Percentiles rank a stretch among this genome's conserved stretches.
phyloP scores from a whole-genome alignment of 2,329 filamentous ascomycete species.

The Penicillium sp. region DNA sequence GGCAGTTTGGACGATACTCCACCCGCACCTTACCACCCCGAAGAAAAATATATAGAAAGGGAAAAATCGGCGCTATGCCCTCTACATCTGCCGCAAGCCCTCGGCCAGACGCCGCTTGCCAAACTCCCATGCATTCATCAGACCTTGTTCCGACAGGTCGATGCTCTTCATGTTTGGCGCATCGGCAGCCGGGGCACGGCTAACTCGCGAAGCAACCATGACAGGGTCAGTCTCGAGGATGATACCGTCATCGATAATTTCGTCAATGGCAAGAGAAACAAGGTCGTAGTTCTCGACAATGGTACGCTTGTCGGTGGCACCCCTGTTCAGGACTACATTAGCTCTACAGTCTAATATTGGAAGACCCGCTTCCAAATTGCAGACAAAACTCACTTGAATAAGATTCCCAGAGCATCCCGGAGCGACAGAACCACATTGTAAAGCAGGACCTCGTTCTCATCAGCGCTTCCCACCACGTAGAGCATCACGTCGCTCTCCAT shows the following conservation, averaged over 20 bases:
- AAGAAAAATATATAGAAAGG: slow-evolving; percentile 7
- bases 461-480: slow-evolving; percentile 85
- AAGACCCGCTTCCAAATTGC: not conserved
- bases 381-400: slow-evolving; percentile 72
- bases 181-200: slow-evolving; percentile 86
- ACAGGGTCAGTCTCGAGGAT: slow-evolving; percentile 97
- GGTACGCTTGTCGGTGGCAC: slow-evolving; percentile 95
- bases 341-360: not conserved
- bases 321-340: slow-evolving; percentile 54
- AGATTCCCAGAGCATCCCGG: slow-evolving; percentile 81
- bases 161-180: slow-evolving; percentile 85
- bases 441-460: slow-evolving; percentile 95
- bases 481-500: slow-evolving; percentile 96
- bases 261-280: slow-evolving; percentile 88
- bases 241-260: slow-evolving; percentile 92
- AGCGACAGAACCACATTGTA: slow-evolving; percentile 94
- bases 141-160: slow-evolving; percentile 91
- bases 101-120: slow-evolving; percentile 90
- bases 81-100: slow-evolving; percentile 68
- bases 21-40: not conserved
- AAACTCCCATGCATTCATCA: slow-evolving; percentile 91
- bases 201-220: slow-evolving; percentile 88
- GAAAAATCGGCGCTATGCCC: not conserved
- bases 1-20: not conserved
- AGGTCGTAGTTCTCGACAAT: slow-evolving; percentile 99